Conservation (phyloP, 495 filamentous ascomycete species). For the Annulohypoxylon nitens region DNA sequence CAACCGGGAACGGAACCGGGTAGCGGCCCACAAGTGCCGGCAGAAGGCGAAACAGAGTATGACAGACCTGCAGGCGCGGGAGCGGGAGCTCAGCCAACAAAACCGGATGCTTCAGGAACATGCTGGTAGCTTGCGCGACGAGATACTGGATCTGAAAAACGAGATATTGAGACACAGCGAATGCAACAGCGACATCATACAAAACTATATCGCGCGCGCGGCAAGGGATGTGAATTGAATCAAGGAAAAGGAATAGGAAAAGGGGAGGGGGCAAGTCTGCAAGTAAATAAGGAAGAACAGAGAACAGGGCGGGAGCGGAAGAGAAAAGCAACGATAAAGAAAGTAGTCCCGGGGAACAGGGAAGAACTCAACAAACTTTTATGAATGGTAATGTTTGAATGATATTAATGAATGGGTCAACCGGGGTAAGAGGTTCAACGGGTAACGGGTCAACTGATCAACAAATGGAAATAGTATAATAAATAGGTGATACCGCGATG, state of each 20-base stretch:
- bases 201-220: constrained; percentile 63
- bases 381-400: neutral
- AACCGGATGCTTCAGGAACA: constrained; percentile 42
- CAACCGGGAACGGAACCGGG: constrained; percentile 70
- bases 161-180: constrained; percentile 66
- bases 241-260: neutral
- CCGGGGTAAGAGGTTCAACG: neutral
- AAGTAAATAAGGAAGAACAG: neutral
- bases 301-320: neutral
- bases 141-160: constrained; percentile 66
- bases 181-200: constrained; percentile 66
- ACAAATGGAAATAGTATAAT: neutral
- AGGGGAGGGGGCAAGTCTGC: neutral
- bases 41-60: constrained; percentile 75
- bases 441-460: neutral
- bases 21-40: constrained; percentile 77
- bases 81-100: constrained; percentile 44
- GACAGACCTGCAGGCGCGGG: constrained; percentile 57
- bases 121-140: constrained; percentile 56
- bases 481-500: neutral
- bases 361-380: neutral
- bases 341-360: neutral
- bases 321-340: neutral
- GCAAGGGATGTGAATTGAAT: constrained; percentile 43
- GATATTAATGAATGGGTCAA: constrained; percentile 9